Evolutionary conservation across 495 filamentous ascomycete genomes (phyloP), one percentile per base, ranked within the genome.

Genomic region (Hyaloscypha bicolor): DNA sequence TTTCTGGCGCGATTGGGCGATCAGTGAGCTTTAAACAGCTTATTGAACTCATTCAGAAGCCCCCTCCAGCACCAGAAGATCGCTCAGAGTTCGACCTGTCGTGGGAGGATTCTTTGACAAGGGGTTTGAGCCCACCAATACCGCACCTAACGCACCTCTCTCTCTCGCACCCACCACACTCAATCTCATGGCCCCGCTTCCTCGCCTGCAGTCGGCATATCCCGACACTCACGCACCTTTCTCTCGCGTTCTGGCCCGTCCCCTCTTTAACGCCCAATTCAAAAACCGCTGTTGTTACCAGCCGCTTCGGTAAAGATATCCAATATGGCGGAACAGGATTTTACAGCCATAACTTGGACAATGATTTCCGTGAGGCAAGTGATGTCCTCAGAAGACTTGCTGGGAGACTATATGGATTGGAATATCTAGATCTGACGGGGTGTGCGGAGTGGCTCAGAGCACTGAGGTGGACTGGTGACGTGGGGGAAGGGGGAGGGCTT

Each of bases 341-440:
- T 31, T 93, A 93, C 78, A 88, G 86, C 42, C 82, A 84, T 59
- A 79, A 77, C 3, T 75, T 88, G 3, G 90, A 93, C 66, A 78
- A 86, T 55, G 87, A 93, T 77, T 91, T 85, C 85, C 80, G 82
- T 33, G 91, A 94, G 72, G 86, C 90, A 1, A 86, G 91, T 1
- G 77, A 81, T 48, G 78, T 95, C 4, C 77, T 96, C 3, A 84
- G 88, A n/a, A 83, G 85, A 14, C 80, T 97, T 0, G 90, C 89
- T 62, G 81, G 80, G 31, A 79, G 77, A 14, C 84, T 90, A 1
- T 92, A 93, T 72, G 84, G 86, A 55, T 80, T 97, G 2, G 85
- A 91, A 74, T 93, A 88, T 77, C 82, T 97, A 0, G 92, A 95
- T 73, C 77, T 97, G 16, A 91, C 90, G 65, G 93, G 92, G 19